These are phyloP conservation scores for Tolypocladium ovalisporum DNA, from an alignment of 2,329 filamentous ascomycete species.

Conservation along the genomic window DNA sequence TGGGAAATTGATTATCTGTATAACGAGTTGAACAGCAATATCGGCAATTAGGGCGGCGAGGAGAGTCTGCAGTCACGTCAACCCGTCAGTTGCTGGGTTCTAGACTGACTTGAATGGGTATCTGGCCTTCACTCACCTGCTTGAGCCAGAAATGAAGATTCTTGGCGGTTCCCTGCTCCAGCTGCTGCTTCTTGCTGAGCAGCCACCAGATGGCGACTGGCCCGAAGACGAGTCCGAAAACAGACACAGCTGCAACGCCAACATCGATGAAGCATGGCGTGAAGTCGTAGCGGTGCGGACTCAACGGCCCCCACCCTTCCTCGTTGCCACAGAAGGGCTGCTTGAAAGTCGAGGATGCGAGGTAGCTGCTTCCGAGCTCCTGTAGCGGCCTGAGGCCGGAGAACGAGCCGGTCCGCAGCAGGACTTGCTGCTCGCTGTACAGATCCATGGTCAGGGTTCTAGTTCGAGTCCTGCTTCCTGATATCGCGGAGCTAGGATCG, in stretches of 20 bases:
- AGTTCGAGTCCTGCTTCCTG: constrained; percentile 3
- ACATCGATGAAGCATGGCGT: constrained; percentile 96
- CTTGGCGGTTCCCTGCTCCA: constrained; percentile 51
- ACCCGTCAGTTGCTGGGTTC: not conserved
- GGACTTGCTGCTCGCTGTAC: constrained; percentile 30
- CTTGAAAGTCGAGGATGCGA: constrained; percentile 36
- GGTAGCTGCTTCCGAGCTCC: constrained; percentile 47
- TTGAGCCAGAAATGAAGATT: constrained; percentile 92
- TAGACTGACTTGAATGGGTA: not conserved
- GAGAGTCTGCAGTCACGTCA: constrained; percentile 30
- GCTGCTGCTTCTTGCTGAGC: constrained; percentile 53
- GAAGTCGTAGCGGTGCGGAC: constrained; percentile 79
- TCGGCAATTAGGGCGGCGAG: constrained; percentile 58
- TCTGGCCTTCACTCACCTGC: constrained; percentile 43
- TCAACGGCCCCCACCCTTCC: constrained; percentile 94
- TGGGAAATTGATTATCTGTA: constrained; percentile 63
- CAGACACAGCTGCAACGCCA: constrained; percentile 68
- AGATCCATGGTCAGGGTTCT: constrained; percentile 16
- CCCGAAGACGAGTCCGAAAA: constrained; percentile 70
- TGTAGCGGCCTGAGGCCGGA: constrained; percentile 42
- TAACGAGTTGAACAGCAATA: constrained; percentile 58
- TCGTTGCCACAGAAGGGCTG: constrained; percentile 78
- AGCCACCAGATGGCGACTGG: constrained; percentile 72
- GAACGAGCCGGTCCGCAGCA: constrained; percentile 49
- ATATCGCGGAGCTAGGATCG: constrained; percentile 6